These are phyloP conservation scores for Suhomyces sp. DNA, from an alignment of 805 yeast species.

Conservation along the genomic window DNA sequence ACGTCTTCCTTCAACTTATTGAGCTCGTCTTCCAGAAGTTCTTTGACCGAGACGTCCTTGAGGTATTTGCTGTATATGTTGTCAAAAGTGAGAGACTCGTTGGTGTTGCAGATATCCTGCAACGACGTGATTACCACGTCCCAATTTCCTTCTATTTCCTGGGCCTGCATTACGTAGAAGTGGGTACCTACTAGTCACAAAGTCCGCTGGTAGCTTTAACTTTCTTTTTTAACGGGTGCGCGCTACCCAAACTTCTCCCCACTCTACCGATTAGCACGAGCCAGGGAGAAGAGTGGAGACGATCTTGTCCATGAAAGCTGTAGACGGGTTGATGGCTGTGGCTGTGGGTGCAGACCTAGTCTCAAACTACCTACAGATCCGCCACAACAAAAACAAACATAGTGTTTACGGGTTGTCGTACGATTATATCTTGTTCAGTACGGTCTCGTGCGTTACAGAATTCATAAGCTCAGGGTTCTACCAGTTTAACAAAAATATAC, in stretches of 20 bases:
- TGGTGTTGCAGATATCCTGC: constrained; percentile 64
- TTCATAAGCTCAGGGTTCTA: constrained; percentile 9
- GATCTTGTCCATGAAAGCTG: neutral
- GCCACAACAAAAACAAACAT: constrained; percentile 11
- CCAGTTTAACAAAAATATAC: constrained; percentile 4
- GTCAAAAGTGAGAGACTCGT: constrained; percentile 54
- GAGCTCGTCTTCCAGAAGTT: constrained; percentile 37
- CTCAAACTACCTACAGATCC: constrained; percentile 2
- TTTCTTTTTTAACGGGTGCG: neutral
- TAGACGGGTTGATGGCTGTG: neutral
- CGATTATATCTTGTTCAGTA: constrained; percentile 12
- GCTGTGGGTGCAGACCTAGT: neutral
- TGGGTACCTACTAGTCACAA: neutral
- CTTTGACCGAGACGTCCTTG: constrained; percentile 23
- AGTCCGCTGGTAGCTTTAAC: neutral
- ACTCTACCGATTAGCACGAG: neutral
- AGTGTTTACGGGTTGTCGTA: constrained; percentile 19
- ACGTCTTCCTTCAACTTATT: constrained; percentile 39
- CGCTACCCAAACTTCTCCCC: constrained; percentile 1
- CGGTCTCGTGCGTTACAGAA: constrained; percentile 5
- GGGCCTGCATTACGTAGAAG: constrained; percentile 9
- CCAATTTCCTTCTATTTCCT: constrained; percentile 60
- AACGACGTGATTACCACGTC: constrained; percentile 61
- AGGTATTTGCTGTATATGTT: constrained; percentile 24
- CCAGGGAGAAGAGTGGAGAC: neutral